Conservation (phyloP, 2,329 filamentous ascomycete species). For the Cyphellophora attinorum region DNA sequence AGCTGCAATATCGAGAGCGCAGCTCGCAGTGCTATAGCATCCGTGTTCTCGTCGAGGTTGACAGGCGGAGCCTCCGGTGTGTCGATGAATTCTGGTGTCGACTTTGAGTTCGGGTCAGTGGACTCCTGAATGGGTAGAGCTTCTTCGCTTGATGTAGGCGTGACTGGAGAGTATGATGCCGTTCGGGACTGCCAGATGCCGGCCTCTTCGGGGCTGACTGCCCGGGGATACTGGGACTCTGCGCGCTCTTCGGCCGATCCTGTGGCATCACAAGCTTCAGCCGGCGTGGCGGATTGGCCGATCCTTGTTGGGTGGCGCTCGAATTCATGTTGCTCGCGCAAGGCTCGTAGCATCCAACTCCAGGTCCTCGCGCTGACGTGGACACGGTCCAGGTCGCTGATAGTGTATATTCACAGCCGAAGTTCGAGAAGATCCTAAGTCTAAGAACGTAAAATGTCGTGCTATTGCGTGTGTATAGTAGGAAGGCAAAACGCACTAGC, state of each 20-base stretch:
- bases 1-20: slow-evolving; percentile 81
- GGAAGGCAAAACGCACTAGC: no score
- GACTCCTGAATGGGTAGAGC: slow-evolving; percentile 8
- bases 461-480: no score
- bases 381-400: no score
- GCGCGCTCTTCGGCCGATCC: neutral
- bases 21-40: slow-evolving; percentile 76
- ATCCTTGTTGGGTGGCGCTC: neutral
- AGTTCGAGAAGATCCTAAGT: no score
- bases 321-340: no score
- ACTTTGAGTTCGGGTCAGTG: neutral
- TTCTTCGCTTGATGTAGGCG: slow-evolving; percentile 29
- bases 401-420: no score
- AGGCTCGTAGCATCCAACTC: no score
- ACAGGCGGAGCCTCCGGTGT: slow-evolving; percentile 32
- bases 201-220: slow-evolving; percentile 5
- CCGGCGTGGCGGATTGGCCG: slow-evolving; percentile 2
- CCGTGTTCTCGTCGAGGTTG: slow-evolving; percentile 55
- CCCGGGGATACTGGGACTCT: neutral
- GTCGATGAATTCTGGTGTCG: slow-evolving; percentile 15
- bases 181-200: slow-evolving; percentile 22
- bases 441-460: no score
- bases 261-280: slow-evolving; percentile 7
- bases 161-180: slow-evolving; percentile 37
- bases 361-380: no score